Evolutionary conservation across 345 rosid genomes (phyloP).

Genomic region (Salix udensis): DNA sequence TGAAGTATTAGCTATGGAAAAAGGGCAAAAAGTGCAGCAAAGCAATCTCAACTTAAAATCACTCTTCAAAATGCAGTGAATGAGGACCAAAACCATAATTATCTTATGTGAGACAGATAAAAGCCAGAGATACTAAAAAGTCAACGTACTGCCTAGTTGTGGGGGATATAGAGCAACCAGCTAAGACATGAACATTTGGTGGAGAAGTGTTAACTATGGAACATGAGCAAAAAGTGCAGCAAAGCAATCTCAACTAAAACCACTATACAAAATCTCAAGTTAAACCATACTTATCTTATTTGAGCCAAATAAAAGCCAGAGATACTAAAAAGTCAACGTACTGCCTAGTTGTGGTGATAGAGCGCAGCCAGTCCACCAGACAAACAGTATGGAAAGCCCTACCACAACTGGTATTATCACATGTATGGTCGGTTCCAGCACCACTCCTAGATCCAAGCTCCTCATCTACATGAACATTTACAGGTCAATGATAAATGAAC

Average conservation of each 20-base stretch:
- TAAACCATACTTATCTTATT: not conserved
- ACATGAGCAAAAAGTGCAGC: not conserved
- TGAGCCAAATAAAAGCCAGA: slow-evolving; percentile 5
- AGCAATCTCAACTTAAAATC: not conserved
- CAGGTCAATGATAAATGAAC: slow-evolving; percentile 9
- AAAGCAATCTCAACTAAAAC: not conserved
- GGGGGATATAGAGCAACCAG: slow-evolving; percentile 75
- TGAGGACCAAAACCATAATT: not conserved
- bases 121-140: slow-evolving; percentile 11
- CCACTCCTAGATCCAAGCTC: slow-evolving; percentile 62
- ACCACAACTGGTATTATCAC: slow-evolving; percentile 67
- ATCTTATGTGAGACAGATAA: not conserved
- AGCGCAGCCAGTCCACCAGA: slow-evolving; percentile 72
- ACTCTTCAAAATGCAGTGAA: not conserved
- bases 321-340: slow-evolving; percentile 37
- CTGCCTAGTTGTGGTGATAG: slow-evolving; percentile 81
- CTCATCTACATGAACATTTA: slow-evolving; percentile 40
- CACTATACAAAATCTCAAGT: not conserved
- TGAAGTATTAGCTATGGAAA: not conserved
- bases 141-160: slow-evolving; percentile 72
- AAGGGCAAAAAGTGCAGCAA: not conserved
- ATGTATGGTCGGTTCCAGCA: slow-evolving; percentile 53
- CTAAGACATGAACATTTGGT: not conserved
- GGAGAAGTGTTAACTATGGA: not conserved
- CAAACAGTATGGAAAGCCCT: slow-evolving; percentile 68